Base-by-base conservation (phyloP, 129 eudicot species). In the Flaveria linearis region DNA sequence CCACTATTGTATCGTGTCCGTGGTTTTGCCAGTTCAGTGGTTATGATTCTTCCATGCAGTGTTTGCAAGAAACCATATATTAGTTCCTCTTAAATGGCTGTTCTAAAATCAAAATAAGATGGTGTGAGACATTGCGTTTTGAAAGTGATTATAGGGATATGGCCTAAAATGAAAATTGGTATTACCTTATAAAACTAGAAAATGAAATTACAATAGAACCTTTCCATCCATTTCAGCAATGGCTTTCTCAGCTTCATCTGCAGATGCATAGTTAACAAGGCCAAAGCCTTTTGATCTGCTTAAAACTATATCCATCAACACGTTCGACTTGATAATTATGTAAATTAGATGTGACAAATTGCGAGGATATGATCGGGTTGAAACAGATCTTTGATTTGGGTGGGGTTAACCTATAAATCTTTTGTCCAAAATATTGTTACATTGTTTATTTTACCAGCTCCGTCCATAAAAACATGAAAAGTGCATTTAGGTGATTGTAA, bases 281-380 rank as follows among this genome's bases (percentile, higher is more conserved):
- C 98, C 96, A 50, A 89, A 92, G 50, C 98, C 98, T 82, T 92
- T 92, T 45, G 98, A 89, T 83, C 90, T 76, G 68, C 83, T 86
- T 5, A 92, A 87, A 39, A 83, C 90, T 86, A 82, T 87, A 76
- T 90, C 98, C 86, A 83, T 86, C 76, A 86, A 86, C 67, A 92
- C 70, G 77, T 76, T 75, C 72, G 94, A 0, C 33, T 28, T 28
- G 0, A 0, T 28, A 28, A 43, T 43, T 43, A 43, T 43, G 47
- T 43, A 6, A 42, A 42, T 43, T 43, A 9, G 49, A 45, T 2
- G 49, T 11, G 3, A 11, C 49, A 11, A 45, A 45, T 45, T 45
- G 49, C 2, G 49, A 9, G 12, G 49, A 10, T 45, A 13, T 45
- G 11, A 43, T 43, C 11, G 12, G 2, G 11, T 43, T 12, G 0